These are phyloP conservation scores for Aspergillus cavernicola DNA, from an alignment of 495 filamentous ascomycete species.

Conservation along the genomic window DNA sequence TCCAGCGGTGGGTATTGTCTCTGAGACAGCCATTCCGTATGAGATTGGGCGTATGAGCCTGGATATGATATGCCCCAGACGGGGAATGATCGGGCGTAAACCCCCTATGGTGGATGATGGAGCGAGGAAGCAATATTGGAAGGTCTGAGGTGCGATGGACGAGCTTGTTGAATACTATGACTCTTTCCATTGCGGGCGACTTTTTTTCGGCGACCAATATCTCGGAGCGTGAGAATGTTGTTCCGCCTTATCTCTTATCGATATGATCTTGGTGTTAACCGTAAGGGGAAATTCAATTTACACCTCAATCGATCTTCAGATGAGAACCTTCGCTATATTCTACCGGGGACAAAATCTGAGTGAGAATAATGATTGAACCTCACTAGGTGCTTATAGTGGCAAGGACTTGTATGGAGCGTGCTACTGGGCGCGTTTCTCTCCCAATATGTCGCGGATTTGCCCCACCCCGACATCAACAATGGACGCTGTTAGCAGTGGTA, in stretches of 20 bases:
- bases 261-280: neutral
- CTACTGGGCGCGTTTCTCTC: neutral
- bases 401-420: neutral
- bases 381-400: neutral
- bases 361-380: neutral
- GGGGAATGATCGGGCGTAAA: constrained; percentile 24
- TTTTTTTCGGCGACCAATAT: constrained; percentile 23
- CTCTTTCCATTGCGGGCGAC: constrained; percentile 6
- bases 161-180: neutral
- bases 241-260: constrained; percentile 32
- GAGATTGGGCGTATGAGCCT: constrained; percentile 2
- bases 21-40: constrained; percentile 29
- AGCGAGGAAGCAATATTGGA: neutral
- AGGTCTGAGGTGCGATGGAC: neutral
- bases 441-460: constrained; percentile 4
- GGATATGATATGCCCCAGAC: constrained; percentile 25
- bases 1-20: constrained; percentile 16
- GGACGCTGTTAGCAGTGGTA: constrained; percentile 31
- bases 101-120: constrained; percentile 32
- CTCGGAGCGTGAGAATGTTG: constrained; percentile 22
- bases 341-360: too few relatives aligned
- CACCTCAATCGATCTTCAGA: neutral
- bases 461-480: constrained; percentile 26
- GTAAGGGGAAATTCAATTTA: neutral
- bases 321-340: neutral